Base-by-base conservation (phyloP, 208 protist genomes). In the Acanthamoeba comandoni region DNA sequence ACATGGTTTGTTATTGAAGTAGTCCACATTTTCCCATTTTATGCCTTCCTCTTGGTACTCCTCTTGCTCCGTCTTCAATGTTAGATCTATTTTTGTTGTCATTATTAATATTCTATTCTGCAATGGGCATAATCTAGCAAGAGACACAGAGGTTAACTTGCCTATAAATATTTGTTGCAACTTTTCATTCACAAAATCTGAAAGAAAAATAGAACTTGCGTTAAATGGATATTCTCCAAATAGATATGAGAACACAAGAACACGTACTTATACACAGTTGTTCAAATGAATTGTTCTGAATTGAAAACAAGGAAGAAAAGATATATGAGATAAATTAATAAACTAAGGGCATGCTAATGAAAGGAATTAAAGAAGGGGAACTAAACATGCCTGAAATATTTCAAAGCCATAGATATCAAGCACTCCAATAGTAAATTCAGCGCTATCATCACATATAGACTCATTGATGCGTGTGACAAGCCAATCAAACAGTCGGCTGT, bases 161-260 rank as follows among this genome's bases (percentile, higher is more conserved):
- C n/a, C n/a, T 85, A 99, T 99, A 92, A 99, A 99, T 73, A 99
- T 98, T 93, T 99, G 98, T 94, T 99, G 98, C 31, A 99, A 94
- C 93, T 99, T 99, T 92, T 99, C 98, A 90, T 99, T 99, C 51
- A 95, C 93, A 77, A 91, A 95, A 65, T 95, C 43, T n/a, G n/a
- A n/a, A n/a, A n/a, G n/a, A n/a, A n/a, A n/a, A n/a, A n/a, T n/a
- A n/a, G n/a, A n/a, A n/a, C n/a, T n/a, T n/a, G n/a, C n/a, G n/a
- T n/a, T n/a, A n/a, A n/a, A n/a, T n/a, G n/a, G n/a, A n/a, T n/a
- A n/a, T n/a, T n/a, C n/a, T n/a, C n/a, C n/a, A n/a, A n/a, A n/a
- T n/a, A n/a, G n/a, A n/a, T n/a, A n/a, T n/a, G n/a, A n/a, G n/a
- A n/a, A n/a, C n/a, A n/a, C n/a, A n/a, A n/a, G n/a, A n/a, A n/a